Evolutionary conservation across 176 grass and related monocot species (phyloP).

Genomic region (Pontederia crassipes): DNA sequence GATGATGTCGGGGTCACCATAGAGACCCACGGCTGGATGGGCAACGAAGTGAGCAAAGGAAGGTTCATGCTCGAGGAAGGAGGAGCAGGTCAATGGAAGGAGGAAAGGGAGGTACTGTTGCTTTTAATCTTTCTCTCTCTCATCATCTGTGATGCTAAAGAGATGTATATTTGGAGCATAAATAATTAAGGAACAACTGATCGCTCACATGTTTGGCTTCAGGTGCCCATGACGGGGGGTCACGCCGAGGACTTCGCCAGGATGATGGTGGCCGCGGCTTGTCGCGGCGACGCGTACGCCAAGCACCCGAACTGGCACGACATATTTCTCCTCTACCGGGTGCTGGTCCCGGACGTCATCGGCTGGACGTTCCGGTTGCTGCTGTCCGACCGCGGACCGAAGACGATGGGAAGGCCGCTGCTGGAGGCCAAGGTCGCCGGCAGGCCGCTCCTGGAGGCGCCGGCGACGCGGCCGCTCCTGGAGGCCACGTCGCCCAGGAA

Average conservation of each 20-base stretch:
- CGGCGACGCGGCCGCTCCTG: conserved; percentile 1
- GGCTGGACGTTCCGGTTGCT: conserved; percentile 68
- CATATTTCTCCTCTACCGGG: conserved; percentile 73
- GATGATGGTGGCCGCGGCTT: conserved; percentile 58
- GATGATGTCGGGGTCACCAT: conserved; percentile 68
- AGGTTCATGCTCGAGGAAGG: conserved; percentile 62
- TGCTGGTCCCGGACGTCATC: conserved; percentile 65
- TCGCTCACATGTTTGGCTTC: not conserved
- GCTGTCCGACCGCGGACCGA: conserved; percentile 24
- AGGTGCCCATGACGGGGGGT: conserved; percentile 24
- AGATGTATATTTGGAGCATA: not conserved
- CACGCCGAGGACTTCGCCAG: conserved; percentile 43
- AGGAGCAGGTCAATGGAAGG: conserved; percentile 44
- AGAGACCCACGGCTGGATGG: conserved; percentile 70
- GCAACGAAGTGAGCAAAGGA: conserved; percentile 34
- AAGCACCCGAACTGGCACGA: conserved; percentile 60
- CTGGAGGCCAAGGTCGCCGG: too few species aligned
- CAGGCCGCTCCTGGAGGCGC: conserved; percentile 10
- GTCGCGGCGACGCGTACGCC: conserved; percentile 56
- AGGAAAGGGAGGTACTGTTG: conserved; percentile 39
- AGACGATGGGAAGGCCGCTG: not conserved
- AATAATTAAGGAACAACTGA: not conserved
- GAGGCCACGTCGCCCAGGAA: conserved; percentile 14
- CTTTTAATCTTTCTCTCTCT: too few species aligned
- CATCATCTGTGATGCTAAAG: not conserved